These are phyloP conservation scores for Fagus sylvatica DNA, from an alignment of 306 rosid genomes.

Conservation along the genomic window DNA sequence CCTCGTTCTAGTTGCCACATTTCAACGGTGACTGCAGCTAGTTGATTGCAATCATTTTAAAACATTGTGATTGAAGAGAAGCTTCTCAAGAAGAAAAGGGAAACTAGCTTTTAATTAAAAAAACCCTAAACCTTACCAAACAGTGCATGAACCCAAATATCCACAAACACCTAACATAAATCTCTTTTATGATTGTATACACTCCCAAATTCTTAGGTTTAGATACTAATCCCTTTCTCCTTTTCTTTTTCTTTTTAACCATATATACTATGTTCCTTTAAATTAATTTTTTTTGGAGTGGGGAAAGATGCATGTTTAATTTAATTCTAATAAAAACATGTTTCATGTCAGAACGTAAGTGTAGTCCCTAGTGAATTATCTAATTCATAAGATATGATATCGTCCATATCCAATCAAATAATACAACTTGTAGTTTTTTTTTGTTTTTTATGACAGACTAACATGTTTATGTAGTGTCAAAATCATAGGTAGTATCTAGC, in stretches of 20 bases:
- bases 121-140: constrained; percentile 20
- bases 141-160: constrained; percentile 29
- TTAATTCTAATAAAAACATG: neutral
- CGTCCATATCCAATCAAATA: too few species aligned
- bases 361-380: too few species aligned
- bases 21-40: constrained; percentile 27
- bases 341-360: neutral
- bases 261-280: too few species aligned
- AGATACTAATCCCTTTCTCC: neutral
- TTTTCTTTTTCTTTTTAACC: neutral
- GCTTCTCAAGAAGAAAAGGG: constrained; percentile 18
- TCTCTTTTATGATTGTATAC: constrained; percentile 24
- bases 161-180: constrained; percentile 6
- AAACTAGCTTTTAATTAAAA: constrained; percentile 26
- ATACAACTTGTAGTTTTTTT: neutral
- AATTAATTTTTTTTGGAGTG: too few species aligned
- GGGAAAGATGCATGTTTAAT: neutral
- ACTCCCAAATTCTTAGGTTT: neutral
- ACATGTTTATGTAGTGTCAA: constrained; percentile 15
- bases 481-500: constrained; percentile 2
- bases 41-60: constrained; percentile 14
- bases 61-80: constrained; percentile 26
- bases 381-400: too few species aligned
- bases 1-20: constrained; percentile 18
- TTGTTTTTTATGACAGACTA: neutral